Evolutionary conservation across 2,329 filamentous ascomycete genomes (phyloP).

Genomic region (Tolypocladium guangdongense): DNA sequence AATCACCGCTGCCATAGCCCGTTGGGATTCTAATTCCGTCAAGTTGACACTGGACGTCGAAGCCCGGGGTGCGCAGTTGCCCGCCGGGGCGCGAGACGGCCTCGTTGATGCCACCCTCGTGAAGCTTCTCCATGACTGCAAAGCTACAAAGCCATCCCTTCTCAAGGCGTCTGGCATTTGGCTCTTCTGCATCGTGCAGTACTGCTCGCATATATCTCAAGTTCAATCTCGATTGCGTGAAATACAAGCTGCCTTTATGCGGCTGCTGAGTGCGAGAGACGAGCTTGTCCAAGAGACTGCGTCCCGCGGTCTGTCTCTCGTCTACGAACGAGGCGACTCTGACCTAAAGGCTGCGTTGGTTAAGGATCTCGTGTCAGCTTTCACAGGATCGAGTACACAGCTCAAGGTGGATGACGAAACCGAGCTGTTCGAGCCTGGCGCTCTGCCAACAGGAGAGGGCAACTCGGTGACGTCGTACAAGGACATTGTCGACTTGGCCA

Average conservation of each 20-base stretch:
- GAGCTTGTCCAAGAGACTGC: slow-evolving; percentile 94
- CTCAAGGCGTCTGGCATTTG: slow-evolving; percentile 91
- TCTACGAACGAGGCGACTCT: slow-evolving; percentile 85
- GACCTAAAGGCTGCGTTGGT: slow-evolving; percentile 73
- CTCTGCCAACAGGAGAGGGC: slow-evolving; percentile 80
- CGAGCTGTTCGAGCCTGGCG: slow-evolving; percentile 84
- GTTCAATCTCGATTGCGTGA: slow-evolving; percentile 65
- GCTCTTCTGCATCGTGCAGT: slow-evolving; percentile 84
- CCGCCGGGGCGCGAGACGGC: slow-evolving; percentile 25
- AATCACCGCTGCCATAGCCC: slow-evolving; percentile 62
- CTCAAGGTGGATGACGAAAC: slow-evolving; percentile 86
- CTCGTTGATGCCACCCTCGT: slow-evolving; percentile 49
- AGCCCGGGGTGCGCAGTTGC: slow-evolving; percentile 23
- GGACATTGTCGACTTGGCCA: slow-evolving; percentile 90
- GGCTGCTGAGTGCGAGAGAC: slow-evolving; percentile 76
- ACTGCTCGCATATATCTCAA: slow-evolving; percentile 68
- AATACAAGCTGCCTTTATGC: slow-evolving; percentile 79
- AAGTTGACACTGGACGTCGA: slow-evolving; percentile 68
- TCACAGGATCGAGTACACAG: slow-evolving; percentile 64
- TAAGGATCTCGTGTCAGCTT: slow-evolving; percentile 76
- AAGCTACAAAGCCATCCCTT: slow-evolving; percentile 76
- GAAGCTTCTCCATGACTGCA: slow-evolving; percentile 66
- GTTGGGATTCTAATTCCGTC: slow-evolving; percentile 77
- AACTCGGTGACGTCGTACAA: slow-evolving; percentile 91
- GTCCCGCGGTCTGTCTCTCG: slow-evolving; percentile 78